phyloP scores from a whole-genome alignment of 345 rosid genomes.

The Conringia planisiliqua region DNA sequence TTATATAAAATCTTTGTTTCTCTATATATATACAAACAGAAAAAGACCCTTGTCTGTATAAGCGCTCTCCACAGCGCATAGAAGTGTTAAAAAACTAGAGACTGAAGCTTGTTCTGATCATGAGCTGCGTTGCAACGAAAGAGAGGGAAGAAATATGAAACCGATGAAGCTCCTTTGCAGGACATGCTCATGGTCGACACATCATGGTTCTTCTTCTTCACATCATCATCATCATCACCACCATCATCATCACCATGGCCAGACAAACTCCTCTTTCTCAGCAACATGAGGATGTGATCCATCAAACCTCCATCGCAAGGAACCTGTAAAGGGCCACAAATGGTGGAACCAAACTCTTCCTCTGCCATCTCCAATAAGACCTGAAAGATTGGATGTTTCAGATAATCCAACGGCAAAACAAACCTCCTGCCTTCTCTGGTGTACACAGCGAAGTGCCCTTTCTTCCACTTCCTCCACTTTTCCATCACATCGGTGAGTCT shows the following conservation, averaged over 20 bases:
- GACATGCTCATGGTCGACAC: slow-evolving; percentile 26
- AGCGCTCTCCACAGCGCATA: slow-evolving; percentile 8
- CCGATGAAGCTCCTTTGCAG: slow-evolving; percentile 35
- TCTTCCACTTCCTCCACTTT: slow-evolving; percentile 47
- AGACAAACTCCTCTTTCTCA: slow-evolving; percentile 36
- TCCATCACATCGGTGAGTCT: slow-evolving; percentile 36
- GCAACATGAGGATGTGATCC: slow-evolving; percentile 39
- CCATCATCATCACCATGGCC: slow-evolving; percentile 14
- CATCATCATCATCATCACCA: slow-evolving; percentile 15
- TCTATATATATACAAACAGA: slow-evolving; percentile 28
- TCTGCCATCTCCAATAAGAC: slow-evolving; percentile 51
- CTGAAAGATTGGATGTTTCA: slow-evolving; percentile 54
- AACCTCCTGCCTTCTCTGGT: slow-evolving; percentile 53
- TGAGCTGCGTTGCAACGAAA: slow-evolving; percentile 26
- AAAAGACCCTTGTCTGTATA: slow-evolving; percentile 2
- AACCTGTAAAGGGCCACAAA: slow-evolving; percentile 48
- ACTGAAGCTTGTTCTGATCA: slow-evolving; percentile 33
- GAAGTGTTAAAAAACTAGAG: slow-evolving; percentile 28
- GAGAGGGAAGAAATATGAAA: slow-evolving; percentile 36
- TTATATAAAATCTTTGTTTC: slow-evolving; percentile 21
- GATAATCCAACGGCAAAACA: slow-evolving; percentile 41
- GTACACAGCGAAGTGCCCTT: slow-evolving; percentile 50
- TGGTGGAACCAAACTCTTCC: slow-evolving; percentile 46
- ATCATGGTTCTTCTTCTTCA: slow-evolving; percentile 23
- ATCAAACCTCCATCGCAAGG: slow-evolving; percentile 51